Evolutionary conservation across 1,139 yeast species (phyloP).

Genomic region (Kazachstania sp.): DNA sequence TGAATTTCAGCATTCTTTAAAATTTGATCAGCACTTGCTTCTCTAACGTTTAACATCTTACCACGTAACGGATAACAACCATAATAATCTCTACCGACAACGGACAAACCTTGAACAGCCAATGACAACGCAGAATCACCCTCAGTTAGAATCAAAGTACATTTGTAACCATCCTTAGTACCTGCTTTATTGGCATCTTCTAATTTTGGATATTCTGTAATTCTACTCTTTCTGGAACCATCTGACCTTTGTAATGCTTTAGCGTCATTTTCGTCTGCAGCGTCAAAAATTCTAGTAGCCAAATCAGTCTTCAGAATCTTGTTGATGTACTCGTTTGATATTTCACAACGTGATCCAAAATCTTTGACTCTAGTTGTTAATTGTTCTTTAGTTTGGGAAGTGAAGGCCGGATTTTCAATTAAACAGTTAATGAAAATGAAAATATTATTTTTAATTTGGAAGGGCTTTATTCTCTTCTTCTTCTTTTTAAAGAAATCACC

Average conservation of each 20-base stretch:
- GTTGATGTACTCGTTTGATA: slow-evolving; percentile 69
- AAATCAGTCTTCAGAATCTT: slow-evolving; percentile 72
- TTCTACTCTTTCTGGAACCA: slow-evolving; percentile 74
- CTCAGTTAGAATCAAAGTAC: slow-evolving; percentile 90
- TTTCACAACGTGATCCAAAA: slow-evolving; percentile 71
- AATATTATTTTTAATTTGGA: slow-evolving; percentile 84
- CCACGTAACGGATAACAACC: slow-evolving; percentile 97
- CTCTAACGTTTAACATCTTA: slow-evolving; percentile 89
- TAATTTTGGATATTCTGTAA: slow-evolving; percentile 81
- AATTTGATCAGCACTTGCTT: slow-evolving; percentile 90
- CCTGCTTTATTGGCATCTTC: slow-evolving; percentile 98
- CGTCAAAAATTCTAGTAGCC: slow-evolving; percentile 70
- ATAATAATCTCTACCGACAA: slow-evolving; percentile 90
- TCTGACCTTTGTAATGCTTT: slow-evolving; percentile 86
- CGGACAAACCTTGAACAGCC: slow-evolving; percentile 91
- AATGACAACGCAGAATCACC: slow-evolving; percentile 94
- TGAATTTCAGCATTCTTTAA: slow-evolving; percentile 89
- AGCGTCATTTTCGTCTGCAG: slow-evolving; percentile 81
- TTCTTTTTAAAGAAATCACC: slow-evolving; percentile 68
- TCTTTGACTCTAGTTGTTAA: slow-evolving; percentile 81
- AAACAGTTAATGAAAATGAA: slow-evolving; percentile 86
- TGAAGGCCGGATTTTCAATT: slow-evolving; percentile 93
- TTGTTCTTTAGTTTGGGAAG: slow-evolving; percentile 96
- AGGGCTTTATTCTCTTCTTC: slow-evolving; percentile 71
- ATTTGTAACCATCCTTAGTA: slow-evolving; percentile 80